phyloP scores from a whole-genome alignment of 768 basidiomycete genomes.

The Sporobolomyces pararoseus region DNA sequence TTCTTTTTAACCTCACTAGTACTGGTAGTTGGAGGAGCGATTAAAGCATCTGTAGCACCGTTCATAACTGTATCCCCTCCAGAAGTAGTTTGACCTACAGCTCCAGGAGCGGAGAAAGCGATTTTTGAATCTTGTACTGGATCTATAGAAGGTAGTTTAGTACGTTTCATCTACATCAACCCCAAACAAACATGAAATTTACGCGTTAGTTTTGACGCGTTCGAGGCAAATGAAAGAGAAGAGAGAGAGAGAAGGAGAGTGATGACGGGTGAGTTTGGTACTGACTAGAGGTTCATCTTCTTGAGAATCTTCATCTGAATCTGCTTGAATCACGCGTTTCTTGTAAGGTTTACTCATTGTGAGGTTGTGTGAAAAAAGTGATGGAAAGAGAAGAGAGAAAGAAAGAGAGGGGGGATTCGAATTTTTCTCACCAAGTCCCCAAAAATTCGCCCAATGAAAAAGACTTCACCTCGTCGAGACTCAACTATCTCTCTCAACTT shows the following conservation, averaged over 20 bases:
- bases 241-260: neutral
- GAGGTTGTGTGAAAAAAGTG: neutral
- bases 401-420: neutral
- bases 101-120: neutral
- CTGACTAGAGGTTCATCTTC: slow-evolving; percentile 35
- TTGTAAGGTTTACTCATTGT: slow-evolving; percentile 36
- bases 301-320: slow-evolving; percentile 30
- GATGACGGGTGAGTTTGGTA: no score
- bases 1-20: slow-evolving; percentile 8
- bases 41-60: slow-evolving; percentile 18
- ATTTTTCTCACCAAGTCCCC: neutral
- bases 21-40: slow-evolving; percentile 9
- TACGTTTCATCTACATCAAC: slow-evolving; percentile 15
- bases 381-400: neutral
- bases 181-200: neutral
- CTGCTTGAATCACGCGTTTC: slow-evolving; percentile 40
- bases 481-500: neutral
- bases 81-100: no score
- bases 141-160: slow-evolving; percentile 1
- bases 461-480: neutral
- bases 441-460: neutral
- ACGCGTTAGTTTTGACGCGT: neutral
- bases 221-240: neutral
- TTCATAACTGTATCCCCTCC: slow-evolving; percentile 37
- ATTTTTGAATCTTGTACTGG: neutral